phyloP scores from a whole-genome alignment of 1,139 yeast genomes.

The Lodderomyces theae region DNA sequence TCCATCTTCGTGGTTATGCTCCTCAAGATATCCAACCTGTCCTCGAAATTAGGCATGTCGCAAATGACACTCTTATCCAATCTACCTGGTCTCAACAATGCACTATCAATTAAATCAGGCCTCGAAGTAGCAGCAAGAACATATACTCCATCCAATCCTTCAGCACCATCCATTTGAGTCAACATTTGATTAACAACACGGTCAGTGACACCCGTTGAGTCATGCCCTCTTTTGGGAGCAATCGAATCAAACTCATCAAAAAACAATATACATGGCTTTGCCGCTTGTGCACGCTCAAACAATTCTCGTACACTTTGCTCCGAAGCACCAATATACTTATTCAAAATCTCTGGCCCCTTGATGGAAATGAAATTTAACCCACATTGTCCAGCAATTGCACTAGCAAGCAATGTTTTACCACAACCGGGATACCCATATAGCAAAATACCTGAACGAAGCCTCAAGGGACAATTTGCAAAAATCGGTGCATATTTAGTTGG shows the following conservation, averaged over 20 bases:
- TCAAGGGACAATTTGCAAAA: slow-evolving; percentile 79
- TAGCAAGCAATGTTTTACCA: slow-evolving; percentile 90
- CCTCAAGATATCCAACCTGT: slow-evolving; percentile 68
- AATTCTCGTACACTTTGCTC: slow-evolving; percentile 93
- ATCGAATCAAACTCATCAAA: slow-evolving; percentile 97
- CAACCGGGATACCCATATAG: slow-evolving; percentile 97
- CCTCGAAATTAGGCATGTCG: slow-evolving; percentile 73
- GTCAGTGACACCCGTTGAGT: slow-evolving; percentile 96
- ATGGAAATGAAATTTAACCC: slow-evolving; percentile 91
- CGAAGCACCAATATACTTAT: slow-evolving; percentile 96
- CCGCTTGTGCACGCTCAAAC: slow-evolving; percentile 91
- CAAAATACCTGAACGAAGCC: slow-evolving; percentile 84
- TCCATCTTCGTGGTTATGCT: slow-evolving; percentile 62
- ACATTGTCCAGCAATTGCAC: slow-evolving; percentile 93
- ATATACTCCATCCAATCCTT: slow-evolving; percentile 94
- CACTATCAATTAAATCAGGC: slow-evolving; percentile 94
- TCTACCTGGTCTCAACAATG: slow-evolving; percentile 92
- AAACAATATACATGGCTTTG: slow-evolving; percentile 89
- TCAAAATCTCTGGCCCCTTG: slow-evolving; percentile 94
- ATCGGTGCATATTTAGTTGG: slow-evolving; percentile 96
- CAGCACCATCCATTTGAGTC: slow-evolving; percentile 99
- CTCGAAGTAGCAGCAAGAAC: slow-evolving; percentile 95
- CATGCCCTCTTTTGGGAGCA: slow-evolving; percentile 98
- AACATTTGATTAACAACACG: slow-evolving; percentile 95
- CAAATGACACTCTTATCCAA: slow-evolving; percentile 89